Base-by-base conservation (phyloP, 371 early-diverging fungal genomes). In the Sporodiniella umbellata region DNA sequence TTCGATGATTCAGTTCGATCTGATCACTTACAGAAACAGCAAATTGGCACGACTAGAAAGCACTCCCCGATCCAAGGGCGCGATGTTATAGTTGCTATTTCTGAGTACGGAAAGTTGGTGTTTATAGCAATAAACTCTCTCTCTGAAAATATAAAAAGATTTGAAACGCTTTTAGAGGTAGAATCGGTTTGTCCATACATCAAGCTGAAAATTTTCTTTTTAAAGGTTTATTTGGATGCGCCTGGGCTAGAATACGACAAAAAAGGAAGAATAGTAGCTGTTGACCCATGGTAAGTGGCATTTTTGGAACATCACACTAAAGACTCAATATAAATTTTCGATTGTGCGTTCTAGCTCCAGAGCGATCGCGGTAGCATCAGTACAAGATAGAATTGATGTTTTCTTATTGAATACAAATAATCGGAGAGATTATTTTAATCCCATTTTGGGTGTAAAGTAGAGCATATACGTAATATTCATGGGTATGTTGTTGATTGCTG, bases 71-170 rank as follows among this genome's bases (percentile, higher is more conserved):
- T 74, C 17, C 48, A 42, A 47, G 66, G 68, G 19, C 35, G 59
- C 12, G 66, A 74, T 35, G 54, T 74, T n/a, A 24, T 74, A 2
- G 64, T 68, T 8, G 53, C 48, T 17, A 33, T 70, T 8, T 70
- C 75, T 8, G 71, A 74, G 23, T 70, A 74, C 42, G 66, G 68
- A n/a, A 66, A 68, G 31, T 39, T 74, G 10, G 56, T 70, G 0
- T 74, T 74, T 42, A 49, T 61, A 33, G 60, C 62, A 7, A 44
- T 70, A 14, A 33, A 48, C 4, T 8, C 45, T 4, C 51, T 53
- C 31, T n/a, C 18, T 14, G 14, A 35, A 3, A 15, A 55, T 3
- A 48, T 45, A 10, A 67, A 55, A 21, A 54, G 70, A 14, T 67
- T 70, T 47, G 72, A 72, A 31, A 60, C 62, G 7, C 21, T 72